phyloP scores from a whole-genome alignment of 768 basidiomycete genomes.

The Clavaria fumosa region DNA sequence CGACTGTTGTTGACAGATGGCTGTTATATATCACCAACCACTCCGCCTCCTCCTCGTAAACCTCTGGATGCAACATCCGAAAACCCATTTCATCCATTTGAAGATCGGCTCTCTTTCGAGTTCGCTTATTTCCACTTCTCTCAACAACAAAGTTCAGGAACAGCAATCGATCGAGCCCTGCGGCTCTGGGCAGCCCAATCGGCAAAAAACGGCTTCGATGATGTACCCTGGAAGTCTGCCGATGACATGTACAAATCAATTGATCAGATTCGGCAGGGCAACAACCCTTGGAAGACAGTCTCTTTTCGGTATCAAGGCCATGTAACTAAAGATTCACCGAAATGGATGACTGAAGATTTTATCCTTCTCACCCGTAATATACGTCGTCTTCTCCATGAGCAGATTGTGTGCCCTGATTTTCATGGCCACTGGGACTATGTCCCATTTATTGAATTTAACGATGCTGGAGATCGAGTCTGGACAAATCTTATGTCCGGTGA shows the following conservation, averaged over 20 bases:
- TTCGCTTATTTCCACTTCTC: conserved; percentile 17
- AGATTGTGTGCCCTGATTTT: conserved; percentile 15
- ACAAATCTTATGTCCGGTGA: conserved; percentile 23
- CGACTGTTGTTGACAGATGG: too few relatives aligned
- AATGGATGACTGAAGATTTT: conserved; percentile 18
- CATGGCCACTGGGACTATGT: conserved; percentile 11
- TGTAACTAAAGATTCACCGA: conserved; percentile 9
- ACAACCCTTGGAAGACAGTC: conserved; percentile 13
- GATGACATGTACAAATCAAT: conserved; percentile 16
- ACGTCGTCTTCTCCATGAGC: conserved; percentile 10
- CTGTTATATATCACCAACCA: too few relatives aligned
- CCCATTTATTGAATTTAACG: conserved; percentile 15
- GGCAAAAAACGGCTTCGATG: conserved; percentile 7
- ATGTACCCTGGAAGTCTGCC: conserved; percentile 13
- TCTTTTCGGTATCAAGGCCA: conserved; percentile 13
- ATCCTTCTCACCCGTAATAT: conserved; percentile 14
- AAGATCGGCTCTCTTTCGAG: conserved; percentile 15
- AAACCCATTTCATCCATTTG: conserved; percentile 17
- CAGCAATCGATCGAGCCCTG: conserved; percentile 11
- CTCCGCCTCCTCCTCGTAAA: conserved; percentile 3
- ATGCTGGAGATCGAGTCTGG: conserved; percentile 11
- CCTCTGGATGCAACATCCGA: conserved; percentile 1
- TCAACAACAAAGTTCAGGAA: conserved; percentile 13
- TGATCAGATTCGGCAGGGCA: conserved; percentile 13
- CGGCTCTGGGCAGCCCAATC: conserved; percentile 15